Evolutionary conservation across 2,329 filamentous ascomycete species (phyloP).

Genomic region (Exophiala sideris): DNA sequence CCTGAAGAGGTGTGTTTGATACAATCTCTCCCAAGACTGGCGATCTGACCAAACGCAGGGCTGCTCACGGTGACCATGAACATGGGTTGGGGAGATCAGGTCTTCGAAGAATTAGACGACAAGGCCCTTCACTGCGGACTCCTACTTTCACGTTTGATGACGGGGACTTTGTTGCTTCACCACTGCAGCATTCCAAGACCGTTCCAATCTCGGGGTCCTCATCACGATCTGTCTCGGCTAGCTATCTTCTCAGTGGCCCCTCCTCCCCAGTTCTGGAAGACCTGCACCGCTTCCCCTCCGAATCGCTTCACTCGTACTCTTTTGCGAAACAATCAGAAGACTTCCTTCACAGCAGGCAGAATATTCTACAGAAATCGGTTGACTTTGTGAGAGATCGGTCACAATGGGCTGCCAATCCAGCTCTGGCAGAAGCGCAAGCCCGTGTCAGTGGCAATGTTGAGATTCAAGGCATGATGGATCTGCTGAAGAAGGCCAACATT

Average conservation of each 20-base stretch:
- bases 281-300: conserved; percentile 84
- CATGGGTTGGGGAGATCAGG: conserved; percentile 82
- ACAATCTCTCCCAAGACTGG: conserved; percentile 3
- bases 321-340: conserved; percentile 96
- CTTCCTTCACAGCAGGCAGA: conserved; percentile 84
- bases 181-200: conserved; percentile 64
- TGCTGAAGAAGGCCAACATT: conserved; percentile 76
- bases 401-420: conserved; percentile 72
- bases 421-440: conserved; percentile 78
- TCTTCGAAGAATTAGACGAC: conserved; percentile 88
- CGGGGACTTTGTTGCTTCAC: conserved; percentile 58
- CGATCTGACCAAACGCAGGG: conserved; percentile 50
- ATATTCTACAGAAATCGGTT: conserved; percentile 85
- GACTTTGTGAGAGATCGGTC: conserved; percentile 95
- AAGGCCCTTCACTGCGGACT: conserved; percentile 62
- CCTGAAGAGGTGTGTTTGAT: conserved; percentile 64
- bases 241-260: conserved; percentile 59
- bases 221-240: conserved; percentile 35
- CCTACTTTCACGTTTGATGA: conserved; percentile 60
- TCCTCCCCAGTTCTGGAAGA: conserved; percentile 77
- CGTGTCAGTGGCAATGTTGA: conserved; percentile 79
- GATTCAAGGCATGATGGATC: conserved; percentile 84
- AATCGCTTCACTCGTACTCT: conserved; percentile 96
- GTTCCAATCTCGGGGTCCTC: conserved; percentile 62
- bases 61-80: conserved; percentile 82